These are phyloP conservation scores for Tuber aestivum DNA, from an alignment of 495 filamentous ascomycete genomes.

Conservation along the genomic window DNA sequence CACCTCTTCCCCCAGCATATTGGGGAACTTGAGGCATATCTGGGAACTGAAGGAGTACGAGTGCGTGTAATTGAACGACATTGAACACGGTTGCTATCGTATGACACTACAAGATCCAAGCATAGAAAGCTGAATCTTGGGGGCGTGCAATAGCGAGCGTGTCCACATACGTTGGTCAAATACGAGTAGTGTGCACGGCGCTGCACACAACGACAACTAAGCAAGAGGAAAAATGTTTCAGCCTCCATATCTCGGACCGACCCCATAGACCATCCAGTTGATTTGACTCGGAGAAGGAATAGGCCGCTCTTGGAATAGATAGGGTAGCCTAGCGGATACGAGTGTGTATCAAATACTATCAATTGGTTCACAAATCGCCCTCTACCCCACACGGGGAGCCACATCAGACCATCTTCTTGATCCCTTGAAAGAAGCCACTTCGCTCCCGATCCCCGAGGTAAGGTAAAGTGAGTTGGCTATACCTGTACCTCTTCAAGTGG, in stretches of 20 bases:
- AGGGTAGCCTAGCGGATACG: not conserved
- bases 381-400: not conserved
- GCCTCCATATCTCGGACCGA: not conserved
- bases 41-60: not conserved
- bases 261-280: not conserved
- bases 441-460: not conserved
- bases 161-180: no score
- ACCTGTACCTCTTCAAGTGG: not conserved
- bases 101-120: no score
- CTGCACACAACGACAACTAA: not conserved
- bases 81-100: no score
- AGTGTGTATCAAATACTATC: no score
- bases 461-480: slow-evolving; percentile 1
- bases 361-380: not conserved
- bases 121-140: no score
- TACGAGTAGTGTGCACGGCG: not conserved
- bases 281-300: not conserved
- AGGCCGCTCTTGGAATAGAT: not conserved
- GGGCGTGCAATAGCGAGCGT: no score
- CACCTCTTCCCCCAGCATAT: not conserved
- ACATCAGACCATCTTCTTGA: not conserved
- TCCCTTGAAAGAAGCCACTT: not conserved
- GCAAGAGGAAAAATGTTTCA: slow-evolving; percentile 2
- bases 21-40: not conserved
- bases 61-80: no score